Evolutionary conservation across 805 yeast genomes (phyloP).

Genomic region (Lipomyces kockii): DNA sequence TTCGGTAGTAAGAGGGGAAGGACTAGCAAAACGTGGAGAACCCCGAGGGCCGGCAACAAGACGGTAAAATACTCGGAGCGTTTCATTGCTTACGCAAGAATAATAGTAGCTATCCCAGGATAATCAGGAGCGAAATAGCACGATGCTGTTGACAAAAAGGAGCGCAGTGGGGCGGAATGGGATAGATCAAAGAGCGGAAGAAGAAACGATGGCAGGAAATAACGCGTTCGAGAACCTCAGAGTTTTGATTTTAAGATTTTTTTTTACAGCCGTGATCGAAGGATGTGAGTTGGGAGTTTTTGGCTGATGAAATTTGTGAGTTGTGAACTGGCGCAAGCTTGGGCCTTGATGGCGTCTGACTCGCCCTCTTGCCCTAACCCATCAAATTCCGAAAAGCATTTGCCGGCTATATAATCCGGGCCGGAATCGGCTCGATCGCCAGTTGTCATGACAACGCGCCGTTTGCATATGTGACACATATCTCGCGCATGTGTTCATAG

Average conservation of each 20-base stretch:
- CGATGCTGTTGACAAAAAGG: not conserved
- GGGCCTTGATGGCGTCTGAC: slow-evolving; percentile 5
- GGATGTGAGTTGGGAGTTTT: slow-evolving; percentile 12
- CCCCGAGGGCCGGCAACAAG: slow-evolving; percentile 28
- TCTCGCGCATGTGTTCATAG: too few relatives aligned
- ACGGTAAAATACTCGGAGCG: slow-evolving; percentile 31
- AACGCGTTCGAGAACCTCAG: not conserved
- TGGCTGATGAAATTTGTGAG: not conserved
- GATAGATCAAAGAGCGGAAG: not conserved
- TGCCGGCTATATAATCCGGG: too few relatives aligned
- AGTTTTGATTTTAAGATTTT: slow-evolving; percentile 8
- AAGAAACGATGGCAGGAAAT: slow-evolving; percentile 5
- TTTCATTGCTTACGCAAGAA: slow-evolving; percentile 14
- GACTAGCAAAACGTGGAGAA: slow-evolving; percentile 25
- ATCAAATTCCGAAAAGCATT: too few relatives aligned
- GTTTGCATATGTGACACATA: too few relatives aligned
- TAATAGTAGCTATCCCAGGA: not conserved
- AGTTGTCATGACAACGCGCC: too few relatives aligned
- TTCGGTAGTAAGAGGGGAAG: slow-evolving; percentile 28
- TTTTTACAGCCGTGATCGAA: not conserved
- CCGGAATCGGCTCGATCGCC: too few relatives aligned
- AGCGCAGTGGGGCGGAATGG: not conserved
- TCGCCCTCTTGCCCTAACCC: not conserved
- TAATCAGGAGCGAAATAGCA: not conserved
- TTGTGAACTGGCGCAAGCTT: slow-evolving; percentile 10